phyloP scores from a whole-genome alignment of 805 yeast species.

The Saccharomycopsis sp. region DNA sequence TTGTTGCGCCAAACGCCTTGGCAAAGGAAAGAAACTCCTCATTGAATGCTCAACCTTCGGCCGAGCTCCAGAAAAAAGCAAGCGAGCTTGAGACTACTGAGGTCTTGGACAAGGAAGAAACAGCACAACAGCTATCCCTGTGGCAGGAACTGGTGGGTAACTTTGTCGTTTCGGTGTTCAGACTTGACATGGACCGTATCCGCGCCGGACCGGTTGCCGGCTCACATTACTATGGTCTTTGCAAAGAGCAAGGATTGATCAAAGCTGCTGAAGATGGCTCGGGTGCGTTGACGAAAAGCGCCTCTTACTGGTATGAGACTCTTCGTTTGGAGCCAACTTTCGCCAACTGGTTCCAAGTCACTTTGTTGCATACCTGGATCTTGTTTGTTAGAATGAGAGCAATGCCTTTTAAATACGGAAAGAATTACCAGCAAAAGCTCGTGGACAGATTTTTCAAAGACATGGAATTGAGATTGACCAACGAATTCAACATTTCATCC shows the following conservation, averaged over 20 bases:
- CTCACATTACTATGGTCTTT: conserved; percentile 72
- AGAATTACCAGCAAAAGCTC: conserved; percentile 82
- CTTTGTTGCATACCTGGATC: conserved; percentile 88
- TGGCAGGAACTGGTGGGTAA: conserved; percentile 58
- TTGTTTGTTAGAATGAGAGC: conserved; percentile 92
- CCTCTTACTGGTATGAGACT: conserved; percentile 78
- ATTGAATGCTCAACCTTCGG: too few relatives aligned
- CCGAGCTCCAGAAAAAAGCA: too few relatives aligned
- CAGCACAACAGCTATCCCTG: conserved; percentile 30
- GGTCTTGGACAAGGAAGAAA: neutral
- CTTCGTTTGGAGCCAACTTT: conserved; percentile 77
- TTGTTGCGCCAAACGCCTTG: conserved; percentile 5
- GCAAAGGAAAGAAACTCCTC: conserved; percentile 3
- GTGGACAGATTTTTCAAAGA: conserved; percentile 86
- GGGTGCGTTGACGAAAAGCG: conserved; percentile 52
- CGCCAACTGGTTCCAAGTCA: conserved; percentile 94
- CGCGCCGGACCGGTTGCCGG: conserved; percentile 96
- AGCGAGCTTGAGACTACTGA: too few relatives aligned
- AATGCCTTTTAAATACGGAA: conserved; percentile 83
- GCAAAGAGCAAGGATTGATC: conserved; percentile 76
- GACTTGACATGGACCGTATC: conserved; percentile 82
- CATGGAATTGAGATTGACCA: conserved; percentile 75
- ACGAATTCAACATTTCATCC: conserved; percentile 76
- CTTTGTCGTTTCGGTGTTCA: conserved; percentile 46
- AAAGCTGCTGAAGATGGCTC: conserved; percentile 78